These are phyloP conservation scores for Lipomyces sp. DNA, from an alignment of 805 yeast species.

Conservation along the genomic window DNA sequence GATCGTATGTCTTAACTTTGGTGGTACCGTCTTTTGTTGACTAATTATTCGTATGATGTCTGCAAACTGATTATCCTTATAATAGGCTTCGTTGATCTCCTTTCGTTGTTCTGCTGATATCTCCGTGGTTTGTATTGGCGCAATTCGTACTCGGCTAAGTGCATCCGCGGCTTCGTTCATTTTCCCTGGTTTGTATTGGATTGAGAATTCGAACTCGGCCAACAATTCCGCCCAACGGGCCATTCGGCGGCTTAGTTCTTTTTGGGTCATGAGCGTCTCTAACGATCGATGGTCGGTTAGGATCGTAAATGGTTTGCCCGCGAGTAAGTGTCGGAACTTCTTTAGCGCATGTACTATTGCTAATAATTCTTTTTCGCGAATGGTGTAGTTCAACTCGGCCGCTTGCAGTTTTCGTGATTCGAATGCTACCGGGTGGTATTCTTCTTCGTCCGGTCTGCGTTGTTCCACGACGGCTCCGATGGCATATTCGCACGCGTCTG, in stretches of 20 bases:
- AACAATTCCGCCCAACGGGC: conserved; percentile 23
- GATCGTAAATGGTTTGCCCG: conserved; percentile 11
- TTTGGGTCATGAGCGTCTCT: conserved; percentile 6
- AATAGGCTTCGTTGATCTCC: no score
- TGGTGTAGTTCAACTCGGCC: conserved; percentile 12
- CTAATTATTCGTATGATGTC: no score
- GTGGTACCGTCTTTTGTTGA: no score
- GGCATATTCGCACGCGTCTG: conserved; percentile 15
- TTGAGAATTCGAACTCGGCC: conserved; percentile 19
- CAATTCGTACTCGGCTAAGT: no score
- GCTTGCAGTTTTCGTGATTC: conserved; percentile 2
- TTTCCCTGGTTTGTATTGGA: conserved; percentile 9
- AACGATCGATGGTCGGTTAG: conserved; percentile 18
- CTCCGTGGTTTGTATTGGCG: no score
- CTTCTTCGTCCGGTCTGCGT: no score
- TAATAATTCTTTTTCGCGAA: conserved; percentile 21
- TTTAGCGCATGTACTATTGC: conserved; percentile 22
- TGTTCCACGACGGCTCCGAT: conserved; percentile 28
- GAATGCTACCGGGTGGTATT: background rate
- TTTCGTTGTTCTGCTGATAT: no score
- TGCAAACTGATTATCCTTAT: no score
- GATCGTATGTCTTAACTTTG: no score
- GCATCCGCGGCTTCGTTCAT: conserved; percentile 28
- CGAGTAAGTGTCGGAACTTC: conserved; percentile 5
- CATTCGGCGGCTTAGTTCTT: conserved; percentile 9